Evolutionary conservation across 176 grass and related monocot species (phyloP).

Genomic region (Musa beccarii): DNA sequence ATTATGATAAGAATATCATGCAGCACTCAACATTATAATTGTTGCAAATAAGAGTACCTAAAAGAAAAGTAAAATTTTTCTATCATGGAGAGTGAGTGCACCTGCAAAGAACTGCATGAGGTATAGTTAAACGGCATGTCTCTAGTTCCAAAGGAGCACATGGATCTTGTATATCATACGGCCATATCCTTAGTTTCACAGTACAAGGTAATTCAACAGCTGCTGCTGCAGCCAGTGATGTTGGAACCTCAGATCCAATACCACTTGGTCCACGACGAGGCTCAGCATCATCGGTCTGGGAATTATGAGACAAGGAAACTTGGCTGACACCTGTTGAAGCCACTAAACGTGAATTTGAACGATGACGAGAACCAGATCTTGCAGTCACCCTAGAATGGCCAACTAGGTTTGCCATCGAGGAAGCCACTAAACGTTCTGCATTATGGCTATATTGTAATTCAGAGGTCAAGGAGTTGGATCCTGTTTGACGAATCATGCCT

Average conservation of each 20-base stretch:
- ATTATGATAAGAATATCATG: no score
- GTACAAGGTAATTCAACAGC: constrained; percentile 91
- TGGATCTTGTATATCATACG: constrained; percentile 58
- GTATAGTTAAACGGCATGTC: constrained; percentile 62
- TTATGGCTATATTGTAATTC: constrained; percentile 24
- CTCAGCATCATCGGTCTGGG: constrained; percentile 58
- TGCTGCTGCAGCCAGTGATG: constrained; percentile 48
- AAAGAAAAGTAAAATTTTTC: no score
- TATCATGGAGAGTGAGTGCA: background rate
- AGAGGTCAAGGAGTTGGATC: constrained; percentile 27
- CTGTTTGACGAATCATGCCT: constrained; percentile 10
- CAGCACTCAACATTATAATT: no score
- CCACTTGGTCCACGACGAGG: constrained; percentile 41
- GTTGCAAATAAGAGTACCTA: no score
- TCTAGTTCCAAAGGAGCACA: constrained; percentile 33
- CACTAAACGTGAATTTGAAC: constrained; percentile 24
- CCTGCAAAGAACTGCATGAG: constrained; percentile 99
- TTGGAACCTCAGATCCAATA: constrained; percentile 53
- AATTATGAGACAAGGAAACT: constrained; percentile 31
- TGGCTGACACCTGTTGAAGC: constrained; percentile 33
- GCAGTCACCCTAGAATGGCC: constrained; percentile 29
- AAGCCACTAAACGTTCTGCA: constrained; percentile 30
- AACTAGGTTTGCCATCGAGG: constrained; percentile 26
- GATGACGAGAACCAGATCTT: constrained; percentile 30
- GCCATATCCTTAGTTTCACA: constrained; percentile 95